Conservation (phyloP, 306 rosid species). For the Inga laurina region DNA sequence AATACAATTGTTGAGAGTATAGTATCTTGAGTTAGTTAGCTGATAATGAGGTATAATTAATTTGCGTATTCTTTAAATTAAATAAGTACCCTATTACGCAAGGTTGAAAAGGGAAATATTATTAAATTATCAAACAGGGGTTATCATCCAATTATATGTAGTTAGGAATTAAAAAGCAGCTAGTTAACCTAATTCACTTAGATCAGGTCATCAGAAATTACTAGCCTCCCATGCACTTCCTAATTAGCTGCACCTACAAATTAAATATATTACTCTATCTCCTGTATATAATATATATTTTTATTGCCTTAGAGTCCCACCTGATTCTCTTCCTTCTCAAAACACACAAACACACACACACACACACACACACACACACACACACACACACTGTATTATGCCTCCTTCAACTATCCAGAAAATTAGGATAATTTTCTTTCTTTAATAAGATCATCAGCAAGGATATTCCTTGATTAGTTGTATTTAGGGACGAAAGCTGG, state of each 20-base stretch:
- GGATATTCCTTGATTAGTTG: background rate
- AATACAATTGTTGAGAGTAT: too few relatives aligned
- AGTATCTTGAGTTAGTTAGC: too few relatives aligned
- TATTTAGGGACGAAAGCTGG: background rate
- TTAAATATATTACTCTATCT: background rate
- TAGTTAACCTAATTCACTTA: constrained; percentile 32
- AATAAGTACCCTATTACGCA: background rate
- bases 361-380: accelerated
- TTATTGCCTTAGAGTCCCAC: background rate
- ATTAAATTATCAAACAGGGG: background rate
- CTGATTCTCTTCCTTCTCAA: background rate
- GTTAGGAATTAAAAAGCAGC: constrained; percentile 18
- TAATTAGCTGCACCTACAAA: constrained; percentile 33
- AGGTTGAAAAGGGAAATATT: background rate
- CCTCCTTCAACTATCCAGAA: background rate
- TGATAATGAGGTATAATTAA: too few relatives aligned
- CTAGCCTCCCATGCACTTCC: background rate
- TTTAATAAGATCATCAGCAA: background rate
- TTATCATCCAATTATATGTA: constrained; percentile 1
- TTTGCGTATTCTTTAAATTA: background rate
- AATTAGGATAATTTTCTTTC: background rate
- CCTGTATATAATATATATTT: background rate
- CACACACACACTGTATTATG: too few relatives aligned
- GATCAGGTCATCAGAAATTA: constrained; percentile 36
- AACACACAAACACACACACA: too few relatives aligned